Conservation (phyloP, 352 stramenopile genomes). For the Pythium brassicae region DNA sequence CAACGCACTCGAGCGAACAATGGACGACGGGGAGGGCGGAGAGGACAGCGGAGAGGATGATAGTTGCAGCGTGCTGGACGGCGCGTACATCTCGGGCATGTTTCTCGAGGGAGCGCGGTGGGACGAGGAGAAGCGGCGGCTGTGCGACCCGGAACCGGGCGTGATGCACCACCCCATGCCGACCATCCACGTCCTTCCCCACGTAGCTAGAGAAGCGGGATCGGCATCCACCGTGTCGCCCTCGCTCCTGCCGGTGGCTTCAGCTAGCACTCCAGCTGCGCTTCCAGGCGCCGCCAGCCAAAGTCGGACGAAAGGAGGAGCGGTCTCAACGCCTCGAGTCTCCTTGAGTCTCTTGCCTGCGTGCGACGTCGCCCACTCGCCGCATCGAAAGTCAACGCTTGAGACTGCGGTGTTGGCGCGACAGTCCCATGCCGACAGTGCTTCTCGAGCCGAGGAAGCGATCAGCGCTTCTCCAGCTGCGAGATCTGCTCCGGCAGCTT, state of each 20-base stretch:
- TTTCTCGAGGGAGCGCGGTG: slow-evolving; percentile 70
- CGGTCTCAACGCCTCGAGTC: background rate
- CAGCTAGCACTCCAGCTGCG: background rate
- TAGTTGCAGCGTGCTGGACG: slow-evolving; percentile 18
- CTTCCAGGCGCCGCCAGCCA: background rate
- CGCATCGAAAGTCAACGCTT: background rate
- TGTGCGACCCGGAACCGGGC: slow-evolving; percentile 50
- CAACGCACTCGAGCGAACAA: background rate
- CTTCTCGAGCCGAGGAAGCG: background rate
- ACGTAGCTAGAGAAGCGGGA: slow-evolving; percentile 13
- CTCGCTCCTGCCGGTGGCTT: background rate
- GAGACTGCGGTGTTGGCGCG: background rate
- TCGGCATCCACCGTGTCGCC: background rate
- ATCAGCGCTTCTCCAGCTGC: background rate
- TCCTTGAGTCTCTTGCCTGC: background rate
- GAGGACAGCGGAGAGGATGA: background rate
- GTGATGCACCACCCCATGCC: slow-evolving; percentile 76
- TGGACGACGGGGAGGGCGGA: slow-evolving; percentile 6
- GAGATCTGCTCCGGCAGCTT: background rate
- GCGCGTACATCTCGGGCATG: slow-evolving; percentile 56
- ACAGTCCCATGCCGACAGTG: background rate
- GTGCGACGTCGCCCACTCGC: background rate
- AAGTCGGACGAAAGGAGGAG: background rate
- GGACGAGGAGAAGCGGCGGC: slow-evolving; percentile 38
- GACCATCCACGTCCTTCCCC: slow-evolving; percentile 81